Conservation (phyloP, 1,139 yeast genomes). For the Nakaseomyces bracarensis region DNA sequence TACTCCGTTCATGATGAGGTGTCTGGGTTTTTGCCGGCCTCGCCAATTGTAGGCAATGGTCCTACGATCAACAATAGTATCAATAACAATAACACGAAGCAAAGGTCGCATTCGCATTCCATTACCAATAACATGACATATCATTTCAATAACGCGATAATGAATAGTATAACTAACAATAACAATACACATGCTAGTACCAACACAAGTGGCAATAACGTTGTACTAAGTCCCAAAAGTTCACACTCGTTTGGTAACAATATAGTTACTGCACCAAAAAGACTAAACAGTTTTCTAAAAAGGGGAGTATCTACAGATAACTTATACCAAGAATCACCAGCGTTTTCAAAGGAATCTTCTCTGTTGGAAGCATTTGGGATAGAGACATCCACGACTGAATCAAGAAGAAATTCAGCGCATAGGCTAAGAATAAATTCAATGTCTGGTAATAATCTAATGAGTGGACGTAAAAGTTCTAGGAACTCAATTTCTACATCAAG, state of each 20-base stretch:
- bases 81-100: constrained; percentile 1
- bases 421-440: not conserved
- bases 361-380: not conserved
- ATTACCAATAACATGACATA: not conserved
- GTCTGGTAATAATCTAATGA: not conserved
- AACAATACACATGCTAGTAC: not conserved
- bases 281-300: not conserved
- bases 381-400: not conserved
- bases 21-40: not conserved
- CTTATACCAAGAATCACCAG: not conserved
- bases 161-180: not conserved
- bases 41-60: not conserved
- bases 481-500: not conserved
- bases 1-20: not conserved
- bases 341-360: not conserved
- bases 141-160: not conserved
- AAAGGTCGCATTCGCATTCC: not conserved
- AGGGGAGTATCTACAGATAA: not conserved
- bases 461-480: not conserved
- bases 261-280: too few species aligned
- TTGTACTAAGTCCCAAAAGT: not conserved
- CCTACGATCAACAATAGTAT: not conserved
- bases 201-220: not conserved
- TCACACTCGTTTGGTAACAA: not conserved
- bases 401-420: not conserved